Evolutionary conservation across 345 rosid genomes (phyloP).

Genomic region (Eutrema yunnanense): DNA sequence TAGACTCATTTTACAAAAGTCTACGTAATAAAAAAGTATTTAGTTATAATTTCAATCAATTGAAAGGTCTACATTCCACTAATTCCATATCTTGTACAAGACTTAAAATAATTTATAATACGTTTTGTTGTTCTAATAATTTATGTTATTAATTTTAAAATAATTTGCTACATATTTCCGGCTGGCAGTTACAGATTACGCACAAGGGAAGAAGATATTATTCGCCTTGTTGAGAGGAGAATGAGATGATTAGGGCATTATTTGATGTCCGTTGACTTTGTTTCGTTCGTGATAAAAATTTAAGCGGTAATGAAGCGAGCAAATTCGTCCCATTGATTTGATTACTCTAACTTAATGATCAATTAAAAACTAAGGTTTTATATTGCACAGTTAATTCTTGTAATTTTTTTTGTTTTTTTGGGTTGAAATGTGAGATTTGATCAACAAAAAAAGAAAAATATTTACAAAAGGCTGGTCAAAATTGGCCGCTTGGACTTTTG

Average conservation of each 20-base stretch:
- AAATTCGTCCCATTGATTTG: neutral
- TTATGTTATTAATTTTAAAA: neutral
- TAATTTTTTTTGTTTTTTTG: too few species aligned
- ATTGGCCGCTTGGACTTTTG: too few species aligned
- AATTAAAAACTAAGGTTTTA: neutral
- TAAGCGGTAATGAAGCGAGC: neutral
- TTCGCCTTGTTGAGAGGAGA: conserved; percentile 28
- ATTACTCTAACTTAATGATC: neutral
- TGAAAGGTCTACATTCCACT: conserved; percentile 1
- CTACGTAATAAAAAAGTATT: neutral
- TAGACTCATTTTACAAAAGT: conserved; percentile 12
- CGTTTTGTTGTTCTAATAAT: conserved; percentile 8
- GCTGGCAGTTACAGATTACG: conserved; percentile 13
- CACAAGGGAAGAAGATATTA: conserved; percentile 22
- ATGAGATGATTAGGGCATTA: conserved; percentile 23
- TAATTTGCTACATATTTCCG: conserved; percentile 7
- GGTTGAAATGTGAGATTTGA: too few species aligned
- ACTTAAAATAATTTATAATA: neutral
- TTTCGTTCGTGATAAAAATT: neutral
- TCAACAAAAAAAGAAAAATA: too few species aligned
- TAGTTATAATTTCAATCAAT: neutral
- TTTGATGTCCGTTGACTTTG: conserved; percentile 25
- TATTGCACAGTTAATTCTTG: neutral
- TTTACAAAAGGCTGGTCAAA: too few species aligned
- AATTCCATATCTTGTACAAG: neutral